Evolutionary conservation across 108 stramenopile species (phyloP).

Genomic region (Discostella stelligeroides): DNA sequence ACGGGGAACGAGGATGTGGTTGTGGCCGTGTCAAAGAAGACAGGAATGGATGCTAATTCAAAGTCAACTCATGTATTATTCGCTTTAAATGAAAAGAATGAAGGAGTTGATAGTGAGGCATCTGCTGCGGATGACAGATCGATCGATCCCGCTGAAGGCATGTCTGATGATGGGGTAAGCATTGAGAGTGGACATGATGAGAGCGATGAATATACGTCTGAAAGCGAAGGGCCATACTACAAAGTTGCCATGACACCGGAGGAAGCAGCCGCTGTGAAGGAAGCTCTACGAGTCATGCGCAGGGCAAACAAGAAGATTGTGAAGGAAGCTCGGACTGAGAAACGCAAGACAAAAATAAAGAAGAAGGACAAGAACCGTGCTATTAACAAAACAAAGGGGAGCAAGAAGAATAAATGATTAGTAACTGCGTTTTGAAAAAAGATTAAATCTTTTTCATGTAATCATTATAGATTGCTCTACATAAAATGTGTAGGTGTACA

Average conservation of each 20-base stretch:
- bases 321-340: slow-evolving; percentile 67
- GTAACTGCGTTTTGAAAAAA: too few relatives aligned
- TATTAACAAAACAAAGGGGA: too few relatives aligned
- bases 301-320: slow-evolving; percentile 86
- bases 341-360: too few relatives aligned
- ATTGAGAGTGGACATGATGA: slow-evolving; percentile 20
- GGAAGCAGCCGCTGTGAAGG: slow-evolving; percentile 66
- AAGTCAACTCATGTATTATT: slow-evolving; percentile 41
- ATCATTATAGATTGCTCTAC: too few relatives aligned
- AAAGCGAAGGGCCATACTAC: slow-evolving; percentile 50
- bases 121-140: slow-evolving; percentile 19
- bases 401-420: too few relatives aligned
- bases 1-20: slow-evolving; percentile 87
- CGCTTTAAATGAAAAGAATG: slow-evolving; percentile 4
- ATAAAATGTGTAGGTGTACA: too few relatives aligned
- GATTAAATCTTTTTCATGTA: too few relatives aligned
- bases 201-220: slow-evolving; percentile 41
- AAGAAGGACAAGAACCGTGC: slow-evolving; percentile 91
- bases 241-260: slow-evolving; percentile 76
- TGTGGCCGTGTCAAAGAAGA: slow-evolving; percentile 51
- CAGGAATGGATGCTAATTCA: slow-evolving; percentile 28
- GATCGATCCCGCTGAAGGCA: slow-evolving; percentile 20
- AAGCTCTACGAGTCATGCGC: slow-evolving; percentile 58
- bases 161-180: slow-evolving; percentile 7
- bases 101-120: slow-evolving; percentile 6